Conservation (phyloP, 139 green algal genomes). For the Micractinium sp. region DNA sequence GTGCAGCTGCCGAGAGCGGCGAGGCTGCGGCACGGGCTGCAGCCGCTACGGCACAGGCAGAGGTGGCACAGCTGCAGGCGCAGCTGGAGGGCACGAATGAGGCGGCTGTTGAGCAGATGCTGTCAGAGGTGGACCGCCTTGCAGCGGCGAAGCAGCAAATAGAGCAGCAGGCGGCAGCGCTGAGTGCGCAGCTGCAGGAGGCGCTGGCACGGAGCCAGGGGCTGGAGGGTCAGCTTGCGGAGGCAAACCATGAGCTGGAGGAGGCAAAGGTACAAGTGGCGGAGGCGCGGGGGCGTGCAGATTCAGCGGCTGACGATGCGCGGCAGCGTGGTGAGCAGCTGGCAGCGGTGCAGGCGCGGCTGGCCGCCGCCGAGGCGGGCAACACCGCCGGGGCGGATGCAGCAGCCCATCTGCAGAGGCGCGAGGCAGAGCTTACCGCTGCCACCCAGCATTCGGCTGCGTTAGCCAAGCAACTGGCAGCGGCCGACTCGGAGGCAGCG, state of each 20-base stretch:
- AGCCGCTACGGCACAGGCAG: not conserved
- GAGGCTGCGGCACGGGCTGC: not conserved
- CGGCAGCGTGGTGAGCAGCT: not conserved
- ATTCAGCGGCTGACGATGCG: not conserved
- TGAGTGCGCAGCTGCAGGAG: not conserved
- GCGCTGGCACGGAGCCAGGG: not conserved
- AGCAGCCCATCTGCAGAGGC: not conserved
- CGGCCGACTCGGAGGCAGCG: not conserved
- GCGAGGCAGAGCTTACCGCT: slow-evolving; percentile 1
- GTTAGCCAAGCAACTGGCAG: slow-evolving; percentile 26
- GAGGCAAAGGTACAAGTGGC: not conserved
- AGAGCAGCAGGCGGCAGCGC: slow-evolving; percentile 6
- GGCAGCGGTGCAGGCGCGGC: not conserved
- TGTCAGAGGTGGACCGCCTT: slow-evolving; percentile 21
- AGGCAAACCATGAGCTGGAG: not conserved
- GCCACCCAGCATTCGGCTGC: not conserved
- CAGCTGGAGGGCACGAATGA: slow-evolving; percentile 23
- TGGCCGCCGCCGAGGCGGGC: not conserved
- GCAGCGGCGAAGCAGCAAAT: slow-evolving; percentile 16
- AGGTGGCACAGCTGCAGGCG: slow-evolving; percentile 8
- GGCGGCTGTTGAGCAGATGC: slow-evolving; percentile 32
- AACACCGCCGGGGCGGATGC: not conserved
- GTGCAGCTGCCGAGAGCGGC: not conserved
- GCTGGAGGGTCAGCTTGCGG: not conserved
- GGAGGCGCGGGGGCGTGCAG: not conserved